A percentile compares a stretch with the other conserved stretches of the same genome.
phyloP scores from a whole-genome alignment of 345 rosid genomes.

The Eucalyptus sp. region DNA sequence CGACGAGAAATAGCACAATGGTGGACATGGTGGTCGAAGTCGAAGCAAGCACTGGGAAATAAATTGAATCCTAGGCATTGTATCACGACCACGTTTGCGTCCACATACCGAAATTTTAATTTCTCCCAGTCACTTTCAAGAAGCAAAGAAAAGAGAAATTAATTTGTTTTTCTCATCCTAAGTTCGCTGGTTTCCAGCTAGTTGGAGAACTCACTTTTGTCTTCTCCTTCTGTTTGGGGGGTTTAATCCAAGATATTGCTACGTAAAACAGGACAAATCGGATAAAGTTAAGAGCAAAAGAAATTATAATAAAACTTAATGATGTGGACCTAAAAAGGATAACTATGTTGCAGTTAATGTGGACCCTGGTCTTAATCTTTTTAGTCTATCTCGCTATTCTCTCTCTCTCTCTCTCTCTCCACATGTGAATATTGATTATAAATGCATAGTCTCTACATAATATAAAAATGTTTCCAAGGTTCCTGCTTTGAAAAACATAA shows the following conservation, averaged over 20 bases:
- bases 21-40: neutral
- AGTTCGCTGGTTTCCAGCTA: neutral
- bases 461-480: neutral
- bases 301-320: neutral
- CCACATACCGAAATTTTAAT: neutral
- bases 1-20: neutral
- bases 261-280: neutral
- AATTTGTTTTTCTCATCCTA: neutral
- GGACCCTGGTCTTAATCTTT: neutral
- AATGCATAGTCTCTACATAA: neutral
- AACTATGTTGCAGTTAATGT: neutral
- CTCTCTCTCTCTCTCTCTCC: neutral
- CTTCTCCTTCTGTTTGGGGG: neutral
- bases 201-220: neutral
- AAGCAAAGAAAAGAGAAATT: neutral
- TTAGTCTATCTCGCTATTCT: neutral
- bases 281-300: neutral
- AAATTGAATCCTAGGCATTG: neutral
- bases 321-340: neutral
- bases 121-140: neutral
- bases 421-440: neutral
- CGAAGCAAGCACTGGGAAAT: neutral
- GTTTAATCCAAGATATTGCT: neutral
- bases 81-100: neutral
- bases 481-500: neutral